Percentiles rank a stretch among this genome's conserved stretches.
Conservation (phyloP, 1,284 basidiomycete genomes). For the Puccinia novopanici region DNA sequence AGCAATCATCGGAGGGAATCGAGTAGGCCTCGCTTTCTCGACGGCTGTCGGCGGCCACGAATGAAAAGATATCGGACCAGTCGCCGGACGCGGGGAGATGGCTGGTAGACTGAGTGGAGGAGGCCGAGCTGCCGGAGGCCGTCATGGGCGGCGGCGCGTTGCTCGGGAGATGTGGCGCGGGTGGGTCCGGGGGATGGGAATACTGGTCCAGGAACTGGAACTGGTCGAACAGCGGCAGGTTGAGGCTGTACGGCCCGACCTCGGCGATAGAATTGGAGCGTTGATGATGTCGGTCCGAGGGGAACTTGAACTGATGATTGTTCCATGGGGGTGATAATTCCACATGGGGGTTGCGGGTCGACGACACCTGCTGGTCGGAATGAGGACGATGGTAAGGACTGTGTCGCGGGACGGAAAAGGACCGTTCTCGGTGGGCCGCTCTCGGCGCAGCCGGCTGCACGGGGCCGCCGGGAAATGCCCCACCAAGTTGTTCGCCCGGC, state of each 20-base stretch:
- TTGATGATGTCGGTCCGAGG: background rate
- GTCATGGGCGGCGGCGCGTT: background rate
- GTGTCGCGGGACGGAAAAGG: background rate
- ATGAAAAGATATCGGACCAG: slow-evolving; percentile 5
- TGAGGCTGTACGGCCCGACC: background rate
- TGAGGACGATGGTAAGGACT: slow-evolving; percentile 10
- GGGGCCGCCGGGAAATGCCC: background rate
- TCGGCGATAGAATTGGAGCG: background rate
- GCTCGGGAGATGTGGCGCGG: background rate
- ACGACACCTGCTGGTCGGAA: background rate
- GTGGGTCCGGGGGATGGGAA: background rate
- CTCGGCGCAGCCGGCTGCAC: background rate
- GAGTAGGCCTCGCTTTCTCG: background rate
- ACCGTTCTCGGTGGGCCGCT: background rate
- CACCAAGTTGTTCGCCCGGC: background rate
- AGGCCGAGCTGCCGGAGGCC: background rate
- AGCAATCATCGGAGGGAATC: slow-evolving; percentile 1
- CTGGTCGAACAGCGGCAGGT: background rate
- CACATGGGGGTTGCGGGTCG: background rate
- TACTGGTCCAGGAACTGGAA: slow-evolving; percentile 7
- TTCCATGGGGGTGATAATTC: background rate
- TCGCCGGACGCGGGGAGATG: background rate
- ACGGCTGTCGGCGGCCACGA: background rate
- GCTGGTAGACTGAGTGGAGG: background rate
- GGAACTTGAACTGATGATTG: background rate